Evolutionary conservation across 2,329 filamentous ascomycete species (phyloP).

Genomic region (Trichoderma cornu-damae): DNA sequence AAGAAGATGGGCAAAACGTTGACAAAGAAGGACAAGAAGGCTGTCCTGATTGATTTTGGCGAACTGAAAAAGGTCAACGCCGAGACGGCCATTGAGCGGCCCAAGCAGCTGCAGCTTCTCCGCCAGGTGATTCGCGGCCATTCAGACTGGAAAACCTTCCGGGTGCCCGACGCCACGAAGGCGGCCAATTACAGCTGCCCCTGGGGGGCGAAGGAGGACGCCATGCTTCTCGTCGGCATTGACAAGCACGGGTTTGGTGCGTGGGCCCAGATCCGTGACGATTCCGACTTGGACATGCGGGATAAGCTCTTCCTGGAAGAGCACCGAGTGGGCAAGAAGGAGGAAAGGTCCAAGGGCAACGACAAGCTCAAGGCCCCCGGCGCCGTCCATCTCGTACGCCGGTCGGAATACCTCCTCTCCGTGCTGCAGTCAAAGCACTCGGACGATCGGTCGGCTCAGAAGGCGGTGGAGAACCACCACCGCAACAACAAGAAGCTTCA

Average conservation of each 20-base stretch:
- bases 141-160: slow-evolving; percentile 71
- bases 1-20: slow-evolving; percentile 74
- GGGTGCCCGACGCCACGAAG: slow-evolving; percentile 87
- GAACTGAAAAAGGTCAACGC: slow-evolving; percentile 94
- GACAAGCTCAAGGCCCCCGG: slow-evolving; percentile 85
- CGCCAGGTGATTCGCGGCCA: slow-evolving; percentile 64
- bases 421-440: slow-evolving; percentile 83
- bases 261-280: slow-evolving; percentile 91
- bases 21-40: slow-evolving; percentile 97
- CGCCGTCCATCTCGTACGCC: slow-evolving; percentile 92
- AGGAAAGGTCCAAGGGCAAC: slow-evolving; percentile 74
- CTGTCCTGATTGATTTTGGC: slow-evolving; percentile 89
- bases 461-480: slow-evolving; percentile 84
- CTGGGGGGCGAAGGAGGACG: slow-evolving; percentile 91
- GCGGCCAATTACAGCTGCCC: slow-evolving; percentile 83
- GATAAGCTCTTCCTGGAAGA: slow-evolving; percentile 97
- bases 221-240: slow-evolving; percentile 94
- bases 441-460: slow-evolving; percentile 68
- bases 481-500: slow-evolving; percentile 81
- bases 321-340: slow-evolving; percentile 96
- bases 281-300: slow-evolving; percentile 73
- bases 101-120: slow-evolving; percentile 80
- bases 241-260: slow-evolving; percentile 91
- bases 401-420: slow-evolving; percentile 92
- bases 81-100: slow-evolving; percentile 88